Conservation (phyloP, 495 filamentous ascomycete species). For the Daldinia grandis region DNA sequence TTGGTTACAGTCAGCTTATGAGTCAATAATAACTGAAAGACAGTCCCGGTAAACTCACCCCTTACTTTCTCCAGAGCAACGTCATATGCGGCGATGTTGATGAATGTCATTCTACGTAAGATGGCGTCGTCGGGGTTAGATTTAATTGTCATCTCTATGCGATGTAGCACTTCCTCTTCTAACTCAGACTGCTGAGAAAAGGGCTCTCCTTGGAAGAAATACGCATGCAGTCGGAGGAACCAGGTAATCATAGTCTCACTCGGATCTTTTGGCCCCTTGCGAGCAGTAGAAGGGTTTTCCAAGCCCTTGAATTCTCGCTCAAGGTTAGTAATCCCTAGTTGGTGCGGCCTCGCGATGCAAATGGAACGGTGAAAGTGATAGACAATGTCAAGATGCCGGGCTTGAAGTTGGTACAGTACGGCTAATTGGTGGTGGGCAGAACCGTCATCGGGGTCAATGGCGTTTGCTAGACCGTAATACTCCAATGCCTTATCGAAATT, state of each 20-base stretch:
- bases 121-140: slow-evolving; percentile 66
- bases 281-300: slow-evolving; percentile 39
- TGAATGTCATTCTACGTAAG: slow-evolving; percentile 76
- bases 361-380: slow-evolving; percentile 90
- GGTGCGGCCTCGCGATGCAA: slow-evolving; percentile 74
- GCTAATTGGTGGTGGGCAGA: slow-evolving; percentile 88
- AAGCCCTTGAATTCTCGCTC: slow-evolving; percentile 79
- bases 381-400: slow-evolving; percentile 79
- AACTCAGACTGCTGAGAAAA: slow-evolving; percentile 81
- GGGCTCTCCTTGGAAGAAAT: slow-evolving; percentile 75
- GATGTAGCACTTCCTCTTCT: slow-evolving; percentile 84
- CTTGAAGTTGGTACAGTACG: slow-evolving; percentile 78
- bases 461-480: slow-evolving; percentile 84
- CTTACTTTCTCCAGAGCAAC: slow-evolving; percentile 68
- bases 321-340: slow-evolving; percentile 75
- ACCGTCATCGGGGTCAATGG: slow-evolving; percentile 80
- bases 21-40: neutral
- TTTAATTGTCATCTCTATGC: slow-evolving; percentile 76
- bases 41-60: slow-evolving; percentile 56
- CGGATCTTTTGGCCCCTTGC: slow-evolving; percentile 39
- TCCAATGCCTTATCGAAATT: slow-evolving; percentile 79
- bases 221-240: slow-evolving; percentile 89
- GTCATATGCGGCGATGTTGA: slow-evolving; percentile 85
- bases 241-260: slow-evolving; percentile 68
- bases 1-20: slow-evolving; percentile 40